Base-by-base conservation (phyloP, 2,329 filamentous ascomycete species). In the Chrysosporium queenslandicum region DNA sequence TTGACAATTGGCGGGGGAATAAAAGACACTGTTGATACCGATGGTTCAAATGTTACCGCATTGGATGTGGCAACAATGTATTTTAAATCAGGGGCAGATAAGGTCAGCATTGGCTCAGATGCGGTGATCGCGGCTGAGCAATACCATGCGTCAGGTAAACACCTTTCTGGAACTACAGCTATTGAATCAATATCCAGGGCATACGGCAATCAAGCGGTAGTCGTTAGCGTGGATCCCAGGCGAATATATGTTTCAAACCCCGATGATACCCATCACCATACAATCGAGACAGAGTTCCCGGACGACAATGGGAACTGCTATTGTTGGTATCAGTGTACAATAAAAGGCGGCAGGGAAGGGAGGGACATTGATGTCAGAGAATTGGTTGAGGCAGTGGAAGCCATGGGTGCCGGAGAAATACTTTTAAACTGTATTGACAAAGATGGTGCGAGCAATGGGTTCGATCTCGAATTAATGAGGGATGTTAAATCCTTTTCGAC, bases 311-410 rank as follows among this genome's bases (percentile, higher is more conserved):
- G 89, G 25, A 87, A 96, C 68, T 73, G 75, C 49, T 85, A 82
- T 69, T 95, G 88, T 74, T 98, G 91, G 91, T 98, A 96, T 68
- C 90, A 92, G 53, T 97, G 92, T 72, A 98, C 92, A 5, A 88
- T 94, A 73, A 94, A 91, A 72, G 92, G 92, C 43, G 92, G 92
- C 5, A 83, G 92, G 56, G 91, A 97, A 72, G 90, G 86, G n/a
- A 81, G 90, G 55, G 89, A 97, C 67, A 77, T 97, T 59, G 91
- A 97, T 66, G 92, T 96, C 14, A 80, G 90, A 12, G 86, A 97
- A 71, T 79, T 98, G 8, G 82, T 85, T 8, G 82, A 80, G 60
- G 92, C 92, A 11, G 91, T 97, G 32, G 89, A 98, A 72, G 89
- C 87, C 53, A 94, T 98, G 88, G 92, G 92, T 50, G 80, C 86